Percentiles rank a stretch among this genome's conserved stretches.
These are phyloP conservation scores for Dictyostelium firmibasis DNA, from an alignment of 78 protist species.

Conservation along the genomic window DNA sequence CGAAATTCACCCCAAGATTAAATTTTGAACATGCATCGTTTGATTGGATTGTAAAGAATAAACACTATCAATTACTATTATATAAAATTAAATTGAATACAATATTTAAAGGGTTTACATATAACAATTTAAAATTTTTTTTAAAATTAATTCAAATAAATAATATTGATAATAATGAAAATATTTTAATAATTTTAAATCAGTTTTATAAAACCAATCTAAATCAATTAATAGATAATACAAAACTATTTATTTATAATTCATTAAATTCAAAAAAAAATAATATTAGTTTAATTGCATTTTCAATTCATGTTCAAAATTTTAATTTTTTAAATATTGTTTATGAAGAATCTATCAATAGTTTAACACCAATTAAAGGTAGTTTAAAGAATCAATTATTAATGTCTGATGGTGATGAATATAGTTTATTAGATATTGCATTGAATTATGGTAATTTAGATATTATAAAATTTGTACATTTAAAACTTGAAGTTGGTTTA, in stretches of 20 bases:
- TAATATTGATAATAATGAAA: background rate
- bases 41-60: background rate
- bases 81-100: background rate
- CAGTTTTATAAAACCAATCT: background rate
- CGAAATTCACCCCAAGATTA: background rate
- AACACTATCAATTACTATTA: background rate
- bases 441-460: background rate
- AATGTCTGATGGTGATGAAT: background rate
- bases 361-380: background rate
- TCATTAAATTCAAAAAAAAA: too few relatives aligned
- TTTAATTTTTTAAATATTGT: background rate
- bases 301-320: background rate
- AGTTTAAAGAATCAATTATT: background rate
- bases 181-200: too few relatives aligned
- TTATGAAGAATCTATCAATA: background rate
- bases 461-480: background rate
- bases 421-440: background rate
- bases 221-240: background rate
- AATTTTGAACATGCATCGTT: background rate
- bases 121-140: too few relatives aligned
- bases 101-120: background rate
- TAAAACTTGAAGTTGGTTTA: background rate
- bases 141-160: background rate
- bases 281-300: background rate
- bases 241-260: background rate